Percentiles rank a stretch among this genome's conserved stretches.
Conservation (phyloP, 2,329 filamentous ascomycete species). For the Cercospora berteroae region DNA sequence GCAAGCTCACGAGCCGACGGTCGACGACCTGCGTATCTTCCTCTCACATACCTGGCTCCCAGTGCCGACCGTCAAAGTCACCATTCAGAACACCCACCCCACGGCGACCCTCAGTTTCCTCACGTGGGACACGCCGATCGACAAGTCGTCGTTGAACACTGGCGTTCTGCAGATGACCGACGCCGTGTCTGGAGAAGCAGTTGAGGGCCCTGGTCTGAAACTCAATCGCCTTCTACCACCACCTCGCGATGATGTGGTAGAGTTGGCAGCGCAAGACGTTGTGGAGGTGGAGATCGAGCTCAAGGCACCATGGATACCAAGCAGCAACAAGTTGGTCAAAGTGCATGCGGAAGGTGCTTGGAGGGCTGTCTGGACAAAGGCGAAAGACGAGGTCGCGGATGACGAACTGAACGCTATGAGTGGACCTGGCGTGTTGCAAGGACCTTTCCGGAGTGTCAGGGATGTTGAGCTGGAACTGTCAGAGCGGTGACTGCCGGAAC, state of each 20-base stretch:
- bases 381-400: slow-evolving; percentile 18
- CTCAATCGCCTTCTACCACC: slow-evolving; percentile 42
- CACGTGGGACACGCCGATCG: slow-evolving; percentile 44
- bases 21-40: slow-evolving; percentile 7
- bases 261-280: slow-evolving; percentile 38
- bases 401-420: slow-evolving; percentile 25
- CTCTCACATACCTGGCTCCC: slow-evolving; percentile 11
- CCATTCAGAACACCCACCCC: slow-evolving; percentile 39
- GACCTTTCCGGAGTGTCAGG: slow-evolving; percentile 17
- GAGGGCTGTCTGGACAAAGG: slow-evolving; percentile 38
- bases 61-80: slow-evolving; percentile 33
- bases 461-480: slow-evolving; percentile 17
- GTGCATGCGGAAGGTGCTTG: slow-evolving; percentile 38
- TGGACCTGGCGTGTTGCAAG: slow-evolving; percentile 11
- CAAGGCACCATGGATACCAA: slow-evolving; percentile 40
- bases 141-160: slow-evolving; percentile 39
- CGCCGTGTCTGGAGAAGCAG: slow-evolving; percentile 30
- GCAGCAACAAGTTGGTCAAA: slow-evolving; percentile 39
- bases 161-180: slow-evolving; percentile 41
- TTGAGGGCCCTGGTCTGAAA: slow-evolving; percentile 37
- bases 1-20: slow-evolving; percentile 1
- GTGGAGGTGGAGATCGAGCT: slow-evolving; percentile 40
- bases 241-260: slow-evolving; percentile 37
- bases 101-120: slow-evolving; percentile 40
- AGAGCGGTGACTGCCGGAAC: not conserved